phyloP scores from a whole-genome alignment of 257 asterid genomes.

The Nicotiana knightiana region DNA sequence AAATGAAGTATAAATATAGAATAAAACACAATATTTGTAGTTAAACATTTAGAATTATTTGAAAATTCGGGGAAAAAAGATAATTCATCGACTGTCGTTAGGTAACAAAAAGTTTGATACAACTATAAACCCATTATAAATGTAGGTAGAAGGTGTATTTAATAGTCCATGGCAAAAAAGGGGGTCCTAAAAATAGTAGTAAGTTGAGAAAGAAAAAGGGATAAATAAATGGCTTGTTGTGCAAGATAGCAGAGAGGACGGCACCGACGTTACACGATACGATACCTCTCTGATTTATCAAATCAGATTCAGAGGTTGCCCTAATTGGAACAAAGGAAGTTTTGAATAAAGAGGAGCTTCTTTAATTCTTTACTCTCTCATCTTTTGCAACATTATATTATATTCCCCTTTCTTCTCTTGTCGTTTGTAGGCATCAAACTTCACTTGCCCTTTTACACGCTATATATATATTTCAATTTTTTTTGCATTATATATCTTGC shows the following conservation, averaged over 20 bases:
- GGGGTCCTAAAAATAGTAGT: neutral
- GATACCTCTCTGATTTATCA: conserved; percentile 2
- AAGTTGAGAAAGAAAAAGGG: neutral
- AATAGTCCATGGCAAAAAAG: neutral
- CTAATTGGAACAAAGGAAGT: neutral
- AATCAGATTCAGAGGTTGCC: neutral
- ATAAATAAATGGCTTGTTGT: neutral
- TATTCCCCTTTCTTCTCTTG: neutral
- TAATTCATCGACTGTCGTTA: neutral
- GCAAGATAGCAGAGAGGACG: neutral
- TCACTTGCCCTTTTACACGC: neutral
- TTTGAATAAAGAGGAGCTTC: neutral
- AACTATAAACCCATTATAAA: neutral
- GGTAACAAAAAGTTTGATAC: neutral
- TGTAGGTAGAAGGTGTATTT: neutral
- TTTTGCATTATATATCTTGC: neutral
- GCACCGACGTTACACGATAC: neutral
- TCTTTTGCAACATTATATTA: neutral
- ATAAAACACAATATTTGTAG: neutral
- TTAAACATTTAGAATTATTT: too few species aligned
- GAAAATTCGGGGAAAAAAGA: too few species aligned
- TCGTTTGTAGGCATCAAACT: conserved; percentile 12
- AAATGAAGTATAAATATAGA: too few species aligned
- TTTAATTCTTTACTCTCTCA: neutral
- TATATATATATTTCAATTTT: neutral